phyloP scores from a whole-genome alignment of 192 early-diverging fungal species.

The Spizellomyces punctatus region DNA sequence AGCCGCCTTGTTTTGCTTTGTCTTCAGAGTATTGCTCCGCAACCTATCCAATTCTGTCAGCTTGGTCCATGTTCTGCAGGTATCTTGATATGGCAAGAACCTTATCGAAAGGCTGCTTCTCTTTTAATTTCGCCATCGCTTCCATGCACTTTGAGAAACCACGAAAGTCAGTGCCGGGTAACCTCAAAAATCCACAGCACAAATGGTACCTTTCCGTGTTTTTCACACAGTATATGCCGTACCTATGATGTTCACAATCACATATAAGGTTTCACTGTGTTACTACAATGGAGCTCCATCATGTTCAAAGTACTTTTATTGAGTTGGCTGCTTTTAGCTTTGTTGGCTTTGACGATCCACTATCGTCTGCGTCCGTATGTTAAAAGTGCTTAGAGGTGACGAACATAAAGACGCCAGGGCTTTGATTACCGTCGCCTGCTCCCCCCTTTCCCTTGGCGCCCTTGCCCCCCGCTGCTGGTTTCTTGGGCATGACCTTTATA shows the following conservation, averaged over 20 bases:
- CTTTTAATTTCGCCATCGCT: constrained; percentile 34
- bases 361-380: not conserved
- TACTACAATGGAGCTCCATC: no score
- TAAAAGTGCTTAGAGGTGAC: not conserved
- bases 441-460: constrained; percentile 1
- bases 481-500: not conserved
- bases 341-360: constrained; percentile 13
- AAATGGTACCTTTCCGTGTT: constrained; percentile 29
- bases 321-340: constrained; percentile 37
- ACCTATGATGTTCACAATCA: constrained; percentile 10
- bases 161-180: not conserved
- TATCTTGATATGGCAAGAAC: not conserved
- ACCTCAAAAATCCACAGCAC: no score
- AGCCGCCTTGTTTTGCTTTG: constrained; percentile 38
- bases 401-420: not conserved
- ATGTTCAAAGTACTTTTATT: constrained; percentile 17
- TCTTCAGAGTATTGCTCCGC: constrained; percentile 39
- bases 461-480: constrained; percentile 13
- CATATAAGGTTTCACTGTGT: not conserved
- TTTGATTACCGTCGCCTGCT: not conserved
- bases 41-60: constrained; percentile 5
- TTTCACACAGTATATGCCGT: constrained; percentile 44
- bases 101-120: constrained; percentile 32
- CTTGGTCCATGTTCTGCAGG: not conserved
- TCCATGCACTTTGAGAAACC: constrained; percentile 20